Evolutionary conservation across 2,329 filamentous ascomycete genomes (phyloP).

Genomic region (Paecilomyces sp.): DNA sequence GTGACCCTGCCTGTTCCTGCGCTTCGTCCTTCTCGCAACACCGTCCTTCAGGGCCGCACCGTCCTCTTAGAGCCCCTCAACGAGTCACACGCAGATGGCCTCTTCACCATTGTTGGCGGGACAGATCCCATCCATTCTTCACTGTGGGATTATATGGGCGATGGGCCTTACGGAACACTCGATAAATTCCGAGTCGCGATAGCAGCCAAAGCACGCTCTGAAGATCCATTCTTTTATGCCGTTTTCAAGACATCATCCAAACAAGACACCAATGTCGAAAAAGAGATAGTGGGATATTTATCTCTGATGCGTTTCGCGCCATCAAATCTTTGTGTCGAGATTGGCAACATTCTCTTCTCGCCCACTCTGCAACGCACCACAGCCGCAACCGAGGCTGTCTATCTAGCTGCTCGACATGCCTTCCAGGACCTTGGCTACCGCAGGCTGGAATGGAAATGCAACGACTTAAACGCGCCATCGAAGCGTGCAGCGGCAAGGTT

Average conservation of each 20-base stretch:
- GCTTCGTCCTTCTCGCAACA: conserved; percentile 3
- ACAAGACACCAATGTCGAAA: conserved; percentile 4
- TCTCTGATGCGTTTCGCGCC: conserved; percentile 41
- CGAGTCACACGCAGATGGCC: conserved; percentile 19
- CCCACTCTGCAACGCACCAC: conserved; percentile 45
- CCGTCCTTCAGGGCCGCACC: conserved; percentile 16
- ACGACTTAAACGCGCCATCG: conserved; percentile 48
- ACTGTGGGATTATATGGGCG: conserved; percentile 38
- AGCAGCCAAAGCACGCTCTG: conserved; percentile 12
- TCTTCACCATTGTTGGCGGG: conserved; percentile 22
- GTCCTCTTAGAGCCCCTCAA: conserved; percentile 20
- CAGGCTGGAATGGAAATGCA: conserved; percentile 58
- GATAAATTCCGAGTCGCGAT: conserved; percentile 22
- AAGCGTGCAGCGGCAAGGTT: conserved; percentile 48
- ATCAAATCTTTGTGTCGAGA: conserved; percentile 46
- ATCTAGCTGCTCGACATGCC: conserved; percentile 45
- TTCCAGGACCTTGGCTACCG: conserved; percentile 49
- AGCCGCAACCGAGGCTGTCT: conserved; percentile 51
- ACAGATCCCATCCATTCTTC: conserved; percentile 8
- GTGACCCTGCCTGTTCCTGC: conserved; percentile 4
- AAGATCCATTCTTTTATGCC: conserved; percentile 39
- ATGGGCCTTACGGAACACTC: conserved; percentile 27
- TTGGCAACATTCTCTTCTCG: conserved; percentile 49
- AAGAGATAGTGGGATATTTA: conserved; percentile 33
- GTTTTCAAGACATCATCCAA: conserved; percentile 22